Conservation (phyloP, 108 stramenopile genomes). For the Aurantiochytrium sp. region DNA sequence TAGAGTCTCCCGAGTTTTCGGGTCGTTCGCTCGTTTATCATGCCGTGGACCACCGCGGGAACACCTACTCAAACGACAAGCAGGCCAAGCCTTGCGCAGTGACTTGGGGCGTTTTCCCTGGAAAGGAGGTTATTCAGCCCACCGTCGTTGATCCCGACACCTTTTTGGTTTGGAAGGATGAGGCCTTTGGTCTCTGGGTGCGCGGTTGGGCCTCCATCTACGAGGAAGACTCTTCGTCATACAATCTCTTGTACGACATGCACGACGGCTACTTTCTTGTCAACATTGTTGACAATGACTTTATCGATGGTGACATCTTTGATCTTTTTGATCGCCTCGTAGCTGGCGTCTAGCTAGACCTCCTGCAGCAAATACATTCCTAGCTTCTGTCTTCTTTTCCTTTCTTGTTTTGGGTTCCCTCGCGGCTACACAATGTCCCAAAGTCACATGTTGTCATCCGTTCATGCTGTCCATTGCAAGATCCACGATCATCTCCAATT, state of each 20-base stretch:
- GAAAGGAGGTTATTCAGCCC: slow-evolving; percentile 87
- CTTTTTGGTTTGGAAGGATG: slow-evolving; percentile 82
- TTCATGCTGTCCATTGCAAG: no score
- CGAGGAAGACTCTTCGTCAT: slow-evolving; percentile 69
- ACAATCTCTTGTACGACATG: slow-evolving; percentile 71
- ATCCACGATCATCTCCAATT: no score
- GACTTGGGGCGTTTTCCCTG: slow-evolving; percentile 83
- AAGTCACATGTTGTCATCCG: no score
- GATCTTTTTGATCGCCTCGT: not conserved
- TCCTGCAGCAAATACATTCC: not conserved
- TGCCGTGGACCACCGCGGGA: slow-evolving; percentile 26
- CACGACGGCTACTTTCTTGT: slow-evolving; percentile 82
- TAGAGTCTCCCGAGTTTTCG: slow-evolving; percentile 30
- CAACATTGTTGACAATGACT: slow-evolving; percentile 91
- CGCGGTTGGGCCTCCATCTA: slow-evolving; percentile 82
- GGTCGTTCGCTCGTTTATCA: not conserved
- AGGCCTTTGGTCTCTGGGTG: slow-evolving; percentile 89
- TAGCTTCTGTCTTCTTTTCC: not conserved
- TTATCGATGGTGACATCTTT: slow-evolving; percentile 33
- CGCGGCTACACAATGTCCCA: no score
- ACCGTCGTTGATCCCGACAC: slow-evolving; percentile 91
- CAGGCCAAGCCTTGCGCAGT: slow-evolving; percentile 38
- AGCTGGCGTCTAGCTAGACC: not conserved
- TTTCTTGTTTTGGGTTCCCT: not conserved
- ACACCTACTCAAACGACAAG: slow-evolving; percentile 18